Conservation (phyloP, 768 basidiomycete genomes). For the Cystofilobasidium bisporidii region DNA sequence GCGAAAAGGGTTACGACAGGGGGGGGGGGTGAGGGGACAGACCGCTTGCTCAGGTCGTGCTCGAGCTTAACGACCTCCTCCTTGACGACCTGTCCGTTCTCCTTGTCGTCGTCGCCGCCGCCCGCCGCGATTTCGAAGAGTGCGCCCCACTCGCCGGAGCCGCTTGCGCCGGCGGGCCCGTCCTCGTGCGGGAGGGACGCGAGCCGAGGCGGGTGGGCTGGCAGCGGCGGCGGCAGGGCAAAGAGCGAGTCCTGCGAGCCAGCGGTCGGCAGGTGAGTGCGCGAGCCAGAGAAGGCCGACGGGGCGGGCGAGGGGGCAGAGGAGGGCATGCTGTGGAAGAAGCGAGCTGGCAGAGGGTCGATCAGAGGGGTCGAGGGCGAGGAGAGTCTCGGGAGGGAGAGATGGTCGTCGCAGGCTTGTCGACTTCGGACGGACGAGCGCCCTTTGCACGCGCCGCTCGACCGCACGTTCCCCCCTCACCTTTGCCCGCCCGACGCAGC, state of each 20-base stretch:
- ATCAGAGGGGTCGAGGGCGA: too few species aligned
- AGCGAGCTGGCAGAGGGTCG: too few species aligned
- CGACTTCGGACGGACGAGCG: too few species aligned
- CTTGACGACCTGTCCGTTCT: neutral
- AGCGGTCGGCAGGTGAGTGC: neutral
- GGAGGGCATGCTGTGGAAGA: too few species aligned
- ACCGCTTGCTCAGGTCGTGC: neutral
- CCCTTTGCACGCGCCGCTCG: too few species aligned
- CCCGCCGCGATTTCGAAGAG: neutral
- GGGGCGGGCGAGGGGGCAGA: neutral
- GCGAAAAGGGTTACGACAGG: too few species aligned
- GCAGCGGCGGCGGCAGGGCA: neutral
- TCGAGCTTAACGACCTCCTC: neutral
- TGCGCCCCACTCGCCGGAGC: neutral
- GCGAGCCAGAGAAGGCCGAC: too few species aligned
- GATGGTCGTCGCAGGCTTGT: too few species aligned
- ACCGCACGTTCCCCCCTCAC: too few species aligned
- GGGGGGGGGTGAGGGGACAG: neutral
- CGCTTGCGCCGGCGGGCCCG: neutral
- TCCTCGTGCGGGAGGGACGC: neutral
- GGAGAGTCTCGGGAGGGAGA: too few species aligned
- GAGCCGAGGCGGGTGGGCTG: neutral
- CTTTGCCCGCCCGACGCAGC: too few species aligned
- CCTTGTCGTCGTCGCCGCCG: neutral
- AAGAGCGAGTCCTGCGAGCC: constrained; percentile 2